These are phyloP conservation scores for Calycina marina DNA, from an alignment of 2,329 filamentous ascomycete genomes.

Conservation along the genomic window DNA sequence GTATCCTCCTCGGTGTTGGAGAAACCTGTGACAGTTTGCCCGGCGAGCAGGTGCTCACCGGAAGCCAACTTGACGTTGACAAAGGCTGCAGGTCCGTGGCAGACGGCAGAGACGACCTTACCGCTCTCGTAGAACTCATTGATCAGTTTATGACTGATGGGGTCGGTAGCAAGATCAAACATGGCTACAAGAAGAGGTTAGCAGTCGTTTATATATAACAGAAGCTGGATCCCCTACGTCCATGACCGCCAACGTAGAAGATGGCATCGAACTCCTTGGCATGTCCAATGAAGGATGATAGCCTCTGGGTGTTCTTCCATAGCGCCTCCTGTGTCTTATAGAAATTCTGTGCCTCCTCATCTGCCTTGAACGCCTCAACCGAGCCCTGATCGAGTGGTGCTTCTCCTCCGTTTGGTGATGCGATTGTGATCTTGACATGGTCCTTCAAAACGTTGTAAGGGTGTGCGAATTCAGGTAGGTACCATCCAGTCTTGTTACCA, in stretches of 20 bases:
- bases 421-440: slow-evolving; percentile 27
- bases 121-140: slow-evolving; percentile 44
- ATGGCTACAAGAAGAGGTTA: slow-evolving; percentile 9
- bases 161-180: slow-evolving; percentile 33
- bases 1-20: slow-evolving; percentile 36
- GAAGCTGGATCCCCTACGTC: slow-evolving; percentile 28
- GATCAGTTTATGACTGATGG: slow-evolving; percentile 42
- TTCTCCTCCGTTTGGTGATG: slow-evolving; percentile 29
- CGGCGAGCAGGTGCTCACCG: slow-evolving; percentile 38
- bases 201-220: background rate
- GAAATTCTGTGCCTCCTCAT: slow-evolving; percentile 25
- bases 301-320: slow-evolving; percentile 38
- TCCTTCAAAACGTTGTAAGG: slow-evolving; percentile 29
- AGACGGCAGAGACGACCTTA: slow-evolving; percentile 52
- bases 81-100: slow-evolving; percentile 53
- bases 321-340: slow-evolving; percentile 31
- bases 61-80: slow-evolving; percentile 37
- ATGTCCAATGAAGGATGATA: slow-evolving; percentile 31
- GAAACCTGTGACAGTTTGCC: slow-evolving; percentile 44
- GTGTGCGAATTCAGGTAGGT: slow-evolving; percentile 36
- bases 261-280: slow-evolving; percentile 38
- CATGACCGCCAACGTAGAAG: slow-evolving; percentile 44
- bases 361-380: slow-evolving; percentile 27
- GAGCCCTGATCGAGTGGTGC: slow-evolving; percentile 32
- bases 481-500: slow-evolving; percentile 36